phyloP scores from a whole-genome alignment of 2,329 filamentous ascomycete genomes.

The Colletotrichum sansevieriae region DNA sequence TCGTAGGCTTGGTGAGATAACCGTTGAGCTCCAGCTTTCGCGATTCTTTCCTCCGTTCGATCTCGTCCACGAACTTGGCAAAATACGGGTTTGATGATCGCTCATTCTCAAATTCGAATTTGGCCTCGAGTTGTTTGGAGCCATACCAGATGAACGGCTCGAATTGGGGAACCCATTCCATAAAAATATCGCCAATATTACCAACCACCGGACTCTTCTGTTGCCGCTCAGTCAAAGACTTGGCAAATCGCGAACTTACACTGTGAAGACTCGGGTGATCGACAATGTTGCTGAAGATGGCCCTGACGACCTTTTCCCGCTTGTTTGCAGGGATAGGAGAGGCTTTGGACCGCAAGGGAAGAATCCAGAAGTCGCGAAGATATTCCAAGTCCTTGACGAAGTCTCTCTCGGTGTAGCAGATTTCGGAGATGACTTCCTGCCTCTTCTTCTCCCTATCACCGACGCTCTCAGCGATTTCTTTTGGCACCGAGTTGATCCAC shows the following conservation, averaged over 20 bases:
- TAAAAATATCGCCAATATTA: conserved; percentile 93
- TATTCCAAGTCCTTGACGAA: conserved; percentile 99
- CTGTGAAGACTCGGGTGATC: conserved; percentile 85
- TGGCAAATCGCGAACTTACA: conserved; percentile 90
- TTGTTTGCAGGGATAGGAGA: conserved; percentile 92
- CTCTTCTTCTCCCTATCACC: conserved; percentile 95
- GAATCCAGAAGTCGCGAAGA: conserved; percentile 97
- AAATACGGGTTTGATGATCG: conserved; percentile 88
- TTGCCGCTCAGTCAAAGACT: conserved; percentile 89
- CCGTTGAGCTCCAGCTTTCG: conserved; percentile 97
- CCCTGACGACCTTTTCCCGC: conserved; percentile 90
- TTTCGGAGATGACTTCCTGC: conserved; percentile 97
- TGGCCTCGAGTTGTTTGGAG: conserved; percentile 94
- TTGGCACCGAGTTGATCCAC: conserved; percentile 98
- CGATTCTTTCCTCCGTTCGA: conserved; percentile 94
- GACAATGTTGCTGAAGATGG: conserved; percentile 95
- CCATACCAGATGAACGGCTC: conserved; percentile 97
- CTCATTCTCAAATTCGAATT: conserved; percentile 98
- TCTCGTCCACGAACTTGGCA: conserved; percentile 93
- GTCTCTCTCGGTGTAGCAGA: conserved; percentile 98
- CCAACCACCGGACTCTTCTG: conserved; percentile 90
- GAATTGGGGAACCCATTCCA: conserved; percentile 92
- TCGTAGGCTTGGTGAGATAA: conserved; percentile 97
- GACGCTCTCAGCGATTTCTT: conserved; percentile 92
- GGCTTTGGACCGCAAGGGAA: conserved; percentile 83